Percentiles rank a stretch among this genome's conserved stretches.
These are phyloP conservation scores for Colletotrichum cuscutae DNA, from an alignment of 2,329 filamentous ascomycete species.

Conservation along the genomic window DNA sequence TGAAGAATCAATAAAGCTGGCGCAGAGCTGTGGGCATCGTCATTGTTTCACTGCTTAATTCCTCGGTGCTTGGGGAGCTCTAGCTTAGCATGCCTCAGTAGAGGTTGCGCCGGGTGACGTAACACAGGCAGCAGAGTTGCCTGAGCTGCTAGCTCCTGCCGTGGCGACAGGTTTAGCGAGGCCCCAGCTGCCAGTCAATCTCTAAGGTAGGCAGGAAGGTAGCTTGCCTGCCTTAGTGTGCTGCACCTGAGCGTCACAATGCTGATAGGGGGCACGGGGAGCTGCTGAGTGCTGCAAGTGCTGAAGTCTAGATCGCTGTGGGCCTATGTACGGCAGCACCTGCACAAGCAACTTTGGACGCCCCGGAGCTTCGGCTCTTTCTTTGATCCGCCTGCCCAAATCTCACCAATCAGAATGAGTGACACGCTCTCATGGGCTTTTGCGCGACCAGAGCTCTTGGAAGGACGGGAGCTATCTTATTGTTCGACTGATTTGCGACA, in stretches of 20 bases:
- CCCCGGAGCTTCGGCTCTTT: neutral
- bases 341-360: neutral
- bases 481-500: neutral
- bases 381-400: neutral
- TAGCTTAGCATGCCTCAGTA: constrained; percentile 16
- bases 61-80: constrained; percentile 20
- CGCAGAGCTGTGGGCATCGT: constrained; percentile 12
- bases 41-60: constrained; percentile 26
- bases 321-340: neutral
- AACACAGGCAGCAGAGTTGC: neutral
- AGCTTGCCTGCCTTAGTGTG: neutral
- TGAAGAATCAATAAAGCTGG: neutral
- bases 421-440: neutral
- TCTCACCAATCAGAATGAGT: constrained; percentile 23
- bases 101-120: constrained; percentile 15
- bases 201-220: neutral
- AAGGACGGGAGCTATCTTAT: constrained; percentile 3
- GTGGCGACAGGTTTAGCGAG: neutral
- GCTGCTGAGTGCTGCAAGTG: neutral
- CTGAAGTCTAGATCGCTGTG: neutral
- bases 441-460: constrained; percentile 9
- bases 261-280: neutral
- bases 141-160: neutral
- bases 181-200: neutral
- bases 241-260: neutral